Base-by-base conservation (phyloP, 1,284 basidiomycete species). In the Crucibulum cyathiforme region DNA sequence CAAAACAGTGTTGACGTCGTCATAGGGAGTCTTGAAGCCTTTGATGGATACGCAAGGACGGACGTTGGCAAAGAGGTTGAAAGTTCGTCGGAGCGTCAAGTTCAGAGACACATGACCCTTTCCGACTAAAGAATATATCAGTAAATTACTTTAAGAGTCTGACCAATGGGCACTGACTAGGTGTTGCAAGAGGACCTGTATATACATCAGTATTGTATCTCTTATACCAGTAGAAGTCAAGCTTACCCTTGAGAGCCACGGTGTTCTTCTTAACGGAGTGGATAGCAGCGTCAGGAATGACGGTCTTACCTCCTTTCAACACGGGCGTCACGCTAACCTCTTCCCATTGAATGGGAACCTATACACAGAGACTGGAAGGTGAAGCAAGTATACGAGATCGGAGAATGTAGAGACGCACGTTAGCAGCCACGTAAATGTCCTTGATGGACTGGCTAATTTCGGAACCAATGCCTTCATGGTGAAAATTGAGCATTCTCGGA, bases 71-170 rank as follows among this genome's bases (percentile, higher is more conserved):
- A 98, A 99, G 59, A 99, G 89, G 77, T 95, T 94, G 85, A 99
- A 99, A 7, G 97, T 98, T 71, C 97, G 88, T 66, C 98, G 92
- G 58, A 99, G 86, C 46, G 97, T 98, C 80, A 99, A 82, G 83
- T 99, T 99, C 66, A 99, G 85, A 57, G 98, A 99, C 67, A 98
- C 96, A 79, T 98, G 98, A 50, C 97, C 97, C 85, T 98, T 98
- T 71, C 97, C 98, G 79, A 99, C 95, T 94, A 63, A 24, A 62
- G 36, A 56, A 55, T 31, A 47, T 41, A 50, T 53, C 57, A 60
- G 58, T 56, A 63, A 60, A 54, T 38, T 38, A 24, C 37, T 31
- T 8, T 7, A 24, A 54, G 8, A 53, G n/a, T 34, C 37, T 53
- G 8, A 17, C 10, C 2, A 46, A 61, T 36, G 36, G 51, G 38